Conservation (phyloP, 768 basidiomycete species). For the Suillus tomentosus region DNA sequence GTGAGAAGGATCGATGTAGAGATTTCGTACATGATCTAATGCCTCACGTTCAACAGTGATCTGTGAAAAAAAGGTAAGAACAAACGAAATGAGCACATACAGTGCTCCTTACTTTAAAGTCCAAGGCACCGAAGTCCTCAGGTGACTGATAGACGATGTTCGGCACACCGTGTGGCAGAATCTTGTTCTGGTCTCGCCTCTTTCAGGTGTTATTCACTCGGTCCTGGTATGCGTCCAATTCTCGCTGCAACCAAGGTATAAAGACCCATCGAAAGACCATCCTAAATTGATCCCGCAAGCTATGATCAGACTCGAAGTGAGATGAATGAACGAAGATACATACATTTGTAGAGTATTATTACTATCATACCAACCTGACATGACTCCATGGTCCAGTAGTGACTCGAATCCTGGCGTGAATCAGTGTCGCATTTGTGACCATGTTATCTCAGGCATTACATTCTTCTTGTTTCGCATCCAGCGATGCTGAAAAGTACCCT, state of each 20-base stretch:
- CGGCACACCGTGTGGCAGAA: conserved; percentile 33
- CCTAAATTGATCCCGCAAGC: too few relatives aligned
- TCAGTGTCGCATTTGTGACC: conserved; percentile 35
- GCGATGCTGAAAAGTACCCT: conserved; percentile 41
- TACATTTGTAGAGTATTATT: background rate
- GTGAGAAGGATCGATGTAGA: conserved; percentile 26
- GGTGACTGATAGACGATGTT: conserved; percentile 35
- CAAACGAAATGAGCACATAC: too few relatives aligned
- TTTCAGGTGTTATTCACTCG: too few relatives aligned
- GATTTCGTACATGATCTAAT: conserved; percentile 17
- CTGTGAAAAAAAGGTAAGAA: too few relatives aligned
- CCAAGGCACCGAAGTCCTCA: conserved; percentile 24
- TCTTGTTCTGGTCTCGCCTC: too few relatives aligned
- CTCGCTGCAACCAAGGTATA: too few relatives aligned
- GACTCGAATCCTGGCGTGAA: conserved; percentile 41
- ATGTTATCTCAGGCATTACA: conserved; percentile 43
- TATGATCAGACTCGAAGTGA: conserved; percentile 1
- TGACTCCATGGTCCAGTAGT: conserved; percentile 33
- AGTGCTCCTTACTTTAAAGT: conserved; percentile 37
- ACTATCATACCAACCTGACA: background rate
- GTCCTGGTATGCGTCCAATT: too few relatives aligned
- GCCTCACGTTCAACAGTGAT: background rate
- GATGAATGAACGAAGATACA: conserved; percentile 12
- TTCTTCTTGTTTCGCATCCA: conserved; percentile 42
- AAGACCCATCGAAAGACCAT: too few relatives aligned